phyloP scores from a whole-genome alignment of 345 rosid genomes.

The Geranium rotundifolium region DNA sequence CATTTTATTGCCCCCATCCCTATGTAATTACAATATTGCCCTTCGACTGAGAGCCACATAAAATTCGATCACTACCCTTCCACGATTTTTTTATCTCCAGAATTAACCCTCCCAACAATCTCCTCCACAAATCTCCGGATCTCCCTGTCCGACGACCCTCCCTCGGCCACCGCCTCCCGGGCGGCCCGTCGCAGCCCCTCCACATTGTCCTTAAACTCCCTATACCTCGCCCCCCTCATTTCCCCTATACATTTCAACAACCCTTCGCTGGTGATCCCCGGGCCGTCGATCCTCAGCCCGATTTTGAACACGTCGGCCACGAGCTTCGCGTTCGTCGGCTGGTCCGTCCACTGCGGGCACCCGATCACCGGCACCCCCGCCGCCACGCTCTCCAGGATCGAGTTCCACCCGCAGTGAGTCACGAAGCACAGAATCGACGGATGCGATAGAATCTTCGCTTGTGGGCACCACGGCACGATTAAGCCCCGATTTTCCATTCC shows the following conservation, averaged over 20 bases:
- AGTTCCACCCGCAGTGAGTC: too few relatives aligned
- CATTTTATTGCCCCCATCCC: too few relatives aligned
- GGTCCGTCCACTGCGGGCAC: slow-evolving; percentile 46
- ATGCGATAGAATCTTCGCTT: slow-evolving; percentile 31
- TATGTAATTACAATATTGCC: too few relatives aligned
- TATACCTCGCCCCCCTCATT: slow-evolving; percentile 39
- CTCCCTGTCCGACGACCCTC: slow-evolving; percentile 64
- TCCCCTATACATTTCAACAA: slow-evolving; percentile 31
- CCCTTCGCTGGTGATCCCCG: slow-evolving; percentile 17
- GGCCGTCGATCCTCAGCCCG: slow-evolving; percentile 30
- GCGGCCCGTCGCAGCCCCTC: slow-evolving; percentile 62
- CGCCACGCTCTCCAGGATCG: slow-evolving; percentile 22
- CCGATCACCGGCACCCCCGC: slow-evolving; percentile 40
- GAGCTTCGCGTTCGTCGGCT: slow-evolving; percentile 44
- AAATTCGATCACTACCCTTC: too few relatives aligned
- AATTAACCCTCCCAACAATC: slow-evolving; percentile 22
- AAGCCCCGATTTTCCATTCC: slow-evolving; percentile 27
- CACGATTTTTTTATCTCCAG: too few relatives aligned
- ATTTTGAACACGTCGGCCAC: slow-evolving; percentile 27
- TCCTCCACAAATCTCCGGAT: slow-evolving; percentile 58
- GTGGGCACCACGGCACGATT: slow-evolving; percentile 41
- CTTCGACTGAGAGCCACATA: too few relatives aligned
- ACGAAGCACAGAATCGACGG: slow-evolving; percentile 30
- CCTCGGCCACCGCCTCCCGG: slow-evolving; percentile 55
- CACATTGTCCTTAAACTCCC: slow-evolving; percentile 44